These are phyloP conservation scores for Magnusiomyces clavatus DNA, from an alignment of 1,139 yeast genomes.

Conservation along the genomic window DNA sequence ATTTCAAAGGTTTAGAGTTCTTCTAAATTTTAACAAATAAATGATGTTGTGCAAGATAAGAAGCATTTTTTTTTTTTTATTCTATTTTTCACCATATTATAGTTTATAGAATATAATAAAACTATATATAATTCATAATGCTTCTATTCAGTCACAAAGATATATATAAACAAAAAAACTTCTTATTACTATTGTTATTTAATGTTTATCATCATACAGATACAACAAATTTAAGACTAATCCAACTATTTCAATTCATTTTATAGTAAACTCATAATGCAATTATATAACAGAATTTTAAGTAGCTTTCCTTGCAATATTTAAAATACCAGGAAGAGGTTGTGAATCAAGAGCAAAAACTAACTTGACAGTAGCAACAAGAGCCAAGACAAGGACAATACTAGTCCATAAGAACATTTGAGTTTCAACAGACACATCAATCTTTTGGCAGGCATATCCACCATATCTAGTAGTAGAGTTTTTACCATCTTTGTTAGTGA, in stretches of 20 bases:
- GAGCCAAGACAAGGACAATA: conserved; percentile 39
- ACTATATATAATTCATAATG: too few species aligned
- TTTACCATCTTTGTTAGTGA: conserved; percentile 32
- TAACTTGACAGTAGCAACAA: conserved; percentile 49
- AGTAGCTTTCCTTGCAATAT: conserved; percentile 43
- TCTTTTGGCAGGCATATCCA: conserved; percentile 58
- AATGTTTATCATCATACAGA: not conserved
- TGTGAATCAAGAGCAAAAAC: conserved; percentile 48
- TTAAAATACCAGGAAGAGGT: conserved; percentile 61
- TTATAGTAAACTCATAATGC: too few species aligned
- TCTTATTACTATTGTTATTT: not conserved
- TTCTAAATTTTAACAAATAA: too few species aligned
- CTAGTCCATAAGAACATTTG: conserved; percentile 62
- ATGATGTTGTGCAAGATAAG: too few species aligned
- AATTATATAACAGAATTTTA: too few species aligned
- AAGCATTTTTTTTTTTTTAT: too few species aligned
- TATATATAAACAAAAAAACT: not conserved
- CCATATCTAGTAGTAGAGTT: conserved; percentile 56
- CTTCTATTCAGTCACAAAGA: not conserved
- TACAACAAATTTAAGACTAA: too few species aligned
- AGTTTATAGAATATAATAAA: too few species aligned
- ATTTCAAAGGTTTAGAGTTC: too few species aligned
- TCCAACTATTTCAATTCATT: too few species aligned
- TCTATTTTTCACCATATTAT: too few species aligned
- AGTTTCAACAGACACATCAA: conserved; percentile 56